A percentile compares a stretch with the other conserved stretches of the same genome.
These are phyloP conservation scores for Rhizophora apiculata DNA, from an alignment of 345 rosid species.

Conservation along the genomic window DNA sequence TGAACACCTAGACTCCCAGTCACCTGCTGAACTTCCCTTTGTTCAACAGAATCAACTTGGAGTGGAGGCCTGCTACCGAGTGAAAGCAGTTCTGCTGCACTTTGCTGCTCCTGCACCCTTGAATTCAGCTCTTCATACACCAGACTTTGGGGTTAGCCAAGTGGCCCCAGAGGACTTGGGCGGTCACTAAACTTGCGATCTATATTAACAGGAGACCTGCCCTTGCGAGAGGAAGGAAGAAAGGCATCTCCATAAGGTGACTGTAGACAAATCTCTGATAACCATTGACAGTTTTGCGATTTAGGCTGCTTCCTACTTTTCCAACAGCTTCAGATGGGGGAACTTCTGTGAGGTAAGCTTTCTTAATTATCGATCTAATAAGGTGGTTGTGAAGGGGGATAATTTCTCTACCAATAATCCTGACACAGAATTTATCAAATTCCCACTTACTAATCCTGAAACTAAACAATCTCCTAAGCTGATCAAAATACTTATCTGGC, in stretches of 20 bases:
- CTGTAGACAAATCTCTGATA: slow-evolving; percentile 36
- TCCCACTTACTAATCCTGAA: slow-evolving; percentile 57
- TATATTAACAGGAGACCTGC: slow-evolving; percentile 47
- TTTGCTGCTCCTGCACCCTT: slow-evolving; percentile 53
- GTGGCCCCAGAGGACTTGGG: slow-evolving; percentile 74
- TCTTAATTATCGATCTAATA: slow-evolving; percentile 59
- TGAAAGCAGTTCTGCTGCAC: slow-evolving; percentile 71
- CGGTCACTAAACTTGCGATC: slow-evolving; percentile 59
- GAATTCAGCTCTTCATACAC: slow-evolving; percentile 45
- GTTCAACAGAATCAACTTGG: slow-evolving; percentile 81
- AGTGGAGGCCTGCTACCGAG: slow-evolving; percentile 76
- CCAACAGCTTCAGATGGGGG: slow-evolving; percentile 33
- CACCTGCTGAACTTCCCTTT: slow-evolving; percentile 86
- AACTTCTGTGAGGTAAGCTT: slow-evolving; percentile 52
- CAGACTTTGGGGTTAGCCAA: slow-evolving; percentile 69
- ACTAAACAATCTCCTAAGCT: slow-evolving; percentile 52
- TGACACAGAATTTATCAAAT: slow-evolving; percentile 58
- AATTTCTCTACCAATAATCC: slow-evolving; percentile 61
- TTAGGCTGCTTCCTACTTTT: slow-evolving; percentile 34
- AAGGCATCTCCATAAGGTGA: slow-evolving; percentile 50
- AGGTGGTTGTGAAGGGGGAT: slow-evolving; percentile 70
- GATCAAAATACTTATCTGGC: slow-evolving; percentile 75
- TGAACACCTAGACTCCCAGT: slow-evolving; percentile 73
- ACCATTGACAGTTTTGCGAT: slow-evolving; percentile 32
- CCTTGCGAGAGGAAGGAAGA: slow-evolving; percentile 63